Conservation (phyloP, 768 basidiomycete species). For the Clavaria fumosa region DNA sequence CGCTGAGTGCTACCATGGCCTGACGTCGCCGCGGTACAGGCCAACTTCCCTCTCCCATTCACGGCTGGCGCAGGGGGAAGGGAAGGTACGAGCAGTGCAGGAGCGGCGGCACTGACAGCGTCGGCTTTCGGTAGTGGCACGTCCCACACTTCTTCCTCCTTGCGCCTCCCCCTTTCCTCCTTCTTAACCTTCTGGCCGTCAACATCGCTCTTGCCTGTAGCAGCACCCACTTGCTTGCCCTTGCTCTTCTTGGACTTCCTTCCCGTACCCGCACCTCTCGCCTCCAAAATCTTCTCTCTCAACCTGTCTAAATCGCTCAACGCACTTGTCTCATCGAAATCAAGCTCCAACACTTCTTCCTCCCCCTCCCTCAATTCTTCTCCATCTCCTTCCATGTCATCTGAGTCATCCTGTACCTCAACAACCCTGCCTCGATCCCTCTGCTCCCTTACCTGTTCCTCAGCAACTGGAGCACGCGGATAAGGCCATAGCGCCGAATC, state of each 20-base stretch:
- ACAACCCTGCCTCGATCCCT: too few relatives aligned
- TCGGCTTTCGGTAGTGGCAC: constrained; percentile 18
- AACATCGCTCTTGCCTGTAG: constrained; percentile 2
- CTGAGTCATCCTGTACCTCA: too few relatives aligned
- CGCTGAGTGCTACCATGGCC: background rate
- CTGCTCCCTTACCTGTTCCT: too few relatives aligned
- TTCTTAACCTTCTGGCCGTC: constrained; percentile 21
- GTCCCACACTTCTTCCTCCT: constrained; percentile 35
- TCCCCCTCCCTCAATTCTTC: constrained; percentile 23
- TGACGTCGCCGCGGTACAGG: too few relatives aligned
- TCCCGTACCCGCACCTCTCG: constrained; percentile 15
- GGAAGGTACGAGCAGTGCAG: background rate
- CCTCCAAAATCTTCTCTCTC: constrained; percentile 19
- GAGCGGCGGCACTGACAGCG: background rate
- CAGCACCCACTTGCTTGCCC: constrained; percentile 6
- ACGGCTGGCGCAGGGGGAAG: constrained; percentile 1
- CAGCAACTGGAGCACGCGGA: constrained; percentile 30
- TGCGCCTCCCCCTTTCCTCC: constrained; percentile 24
- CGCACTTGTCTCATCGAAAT: constrained; percentile 59
- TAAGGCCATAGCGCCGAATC: constrained; percentile 65
- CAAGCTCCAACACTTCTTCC: constrained; percentile 57
- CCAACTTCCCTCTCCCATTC: too few relatives aligned
- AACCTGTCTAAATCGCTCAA: constrained; percentile 54
- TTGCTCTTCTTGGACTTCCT: background rate
- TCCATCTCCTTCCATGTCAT: too few relatives aligned